These are phyloP conservation scores for Oryza longistaminata DNA, from an alignment of 176 grass and related monocot genomes.

Conservation along the genomic window DNA sequence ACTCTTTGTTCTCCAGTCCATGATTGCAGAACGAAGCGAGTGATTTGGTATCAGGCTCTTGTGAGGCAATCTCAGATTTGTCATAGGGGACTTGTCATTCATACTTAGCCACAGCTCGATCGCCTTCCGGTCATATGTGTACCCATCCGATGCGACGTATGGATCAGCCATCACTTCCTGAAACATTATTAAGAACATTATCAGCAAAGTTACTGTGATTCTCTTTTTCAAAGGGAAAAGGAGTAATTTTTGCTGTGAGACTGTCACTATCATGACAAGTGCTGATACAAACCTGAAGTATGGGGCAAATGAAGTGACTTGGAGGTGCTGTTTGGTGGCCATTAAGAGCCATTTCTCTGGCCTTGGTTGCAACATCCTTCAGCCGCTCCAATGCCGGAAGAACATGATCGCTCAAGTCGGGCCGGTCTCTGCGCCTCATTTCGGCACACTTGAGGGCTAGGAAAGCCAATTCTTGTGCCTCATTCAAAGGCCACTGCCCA, in stretches of 20 bases:
- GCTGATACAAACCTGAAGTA: constrained; percentile 61
- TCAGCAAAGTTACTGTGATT: neutral
- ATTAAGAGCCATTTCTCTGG: constrained; percentile 23
- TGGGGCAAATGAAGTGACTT: constrained; percentile 79
- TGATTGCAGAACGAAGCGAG: constrained; percentile 82
- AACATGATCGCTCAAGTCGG: constrained; percentile 49
- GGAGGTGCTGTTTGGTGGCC: constrained; percentile 34
- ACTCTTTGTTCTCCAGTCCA: constrained; percentile 62
- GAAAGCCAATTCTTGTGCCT: constrained; percentile 51
- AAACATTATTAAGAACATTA: neutral
- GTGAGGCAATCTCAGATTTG: constrained; percentile 62
- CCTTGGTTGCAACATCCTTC: constrained; percentile 48
- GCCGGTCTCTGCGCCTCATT: constrained; percentile 66
- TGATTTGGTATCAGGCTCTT: constrained; percentile 71
- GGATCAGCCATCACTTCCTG: constrained; percentile 78
- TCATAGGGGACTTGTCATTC: constrained; percentile 76
- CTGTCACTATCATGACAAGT: neutral
- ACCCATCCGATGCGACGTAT: constrained; percentile 72
- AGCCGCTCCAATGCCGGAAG: constrained; percentile 59
- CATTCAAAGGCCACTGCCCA: constrained; percentile 67
- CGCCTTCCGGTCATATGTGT: constrained; percentile 76
- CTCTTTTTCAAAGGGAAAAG: neutral
- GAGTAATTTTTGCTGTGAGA: neutral
- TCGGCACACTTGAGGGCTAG: constrained; percentile 71
- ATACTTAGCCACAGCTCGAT: constrained; percentile 77